Evolutionary conservation across 2,329 filamentous ascomycete species (phyloP).

Genomic region (Ophiostoma quercus): DNA sequence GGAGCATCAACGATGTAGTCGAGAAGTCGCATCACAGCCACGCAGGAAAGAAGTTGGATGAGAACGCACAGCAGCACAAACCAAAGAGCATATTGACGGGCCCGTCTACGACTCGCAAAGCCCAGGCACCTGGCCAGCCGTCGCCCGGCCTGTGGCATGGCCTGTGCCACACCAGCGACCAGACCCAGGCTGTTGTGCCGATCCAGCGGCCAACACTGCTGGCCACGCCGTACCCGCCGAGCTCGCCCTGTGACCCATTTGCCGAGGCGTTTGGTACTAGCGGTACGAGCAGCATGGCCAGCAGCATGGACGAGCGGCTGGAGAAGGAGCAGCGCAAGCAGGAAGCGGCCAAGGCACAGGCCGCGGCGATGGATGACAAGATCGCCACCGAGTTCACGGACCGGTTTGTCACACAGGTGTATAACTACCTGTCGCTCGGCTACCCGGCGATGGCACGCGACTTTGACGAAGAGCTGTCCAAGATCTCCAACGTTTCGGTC

Average conservation of each 20-base stretch:
- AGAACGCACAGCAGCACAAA: background rate
- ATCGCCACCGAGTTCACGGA: slow-evolving; percentile 69
- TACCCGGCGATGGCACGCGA: slow-evolving; percentile 79
- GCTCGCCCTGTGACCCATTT: slow-evolving; percentile 42
- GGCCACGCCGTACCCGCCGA: slow-evolving; percentile 44
- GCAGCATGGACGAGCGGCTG: slow-evolving; percentile 44
- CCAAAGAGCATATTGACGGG: background rate
- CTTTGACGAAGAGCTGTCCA: slow-evolving; percentile 80
- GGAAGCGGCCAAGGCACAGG: slow-evolving; percentile 32
- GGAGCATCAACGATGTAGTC: slow-evolving; percentile 41
- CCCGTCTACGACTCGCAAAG: background rate
- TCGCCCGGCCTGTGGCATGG: slow-evolving; percentile 67
- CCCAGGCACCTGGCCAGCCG: background rate
- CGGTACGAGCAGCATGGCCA: background rate
- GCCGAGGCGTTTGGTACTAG: slow-evolving; percentile 36
- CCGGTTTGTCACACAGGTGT: slow-evolving; percentile 86
- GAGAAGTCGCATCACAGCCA: slow-evolving; percentile 45
- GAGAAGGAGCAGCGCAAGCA: slow-evolving; percentile 42
- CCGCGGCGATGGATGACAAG: slow-evolving; percentile 45
- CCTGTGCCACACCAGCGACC: slow-evolving; percentile 50
- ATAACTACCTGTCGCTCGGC: slow-evolving; percentile 91
- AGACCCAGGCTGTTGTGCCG: slow-evolving; percentile 38
- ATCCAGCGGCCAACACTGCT: slow-evolving; percentile 47
- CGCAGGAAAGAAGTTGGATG: background rate
- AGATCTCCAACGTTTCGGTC: slow-evolving; percentile 67